phyloP scores from a whole-genome alignment of 2,329 filamentous ascomycete species.

The Colletotrichum navitas region DNA sequence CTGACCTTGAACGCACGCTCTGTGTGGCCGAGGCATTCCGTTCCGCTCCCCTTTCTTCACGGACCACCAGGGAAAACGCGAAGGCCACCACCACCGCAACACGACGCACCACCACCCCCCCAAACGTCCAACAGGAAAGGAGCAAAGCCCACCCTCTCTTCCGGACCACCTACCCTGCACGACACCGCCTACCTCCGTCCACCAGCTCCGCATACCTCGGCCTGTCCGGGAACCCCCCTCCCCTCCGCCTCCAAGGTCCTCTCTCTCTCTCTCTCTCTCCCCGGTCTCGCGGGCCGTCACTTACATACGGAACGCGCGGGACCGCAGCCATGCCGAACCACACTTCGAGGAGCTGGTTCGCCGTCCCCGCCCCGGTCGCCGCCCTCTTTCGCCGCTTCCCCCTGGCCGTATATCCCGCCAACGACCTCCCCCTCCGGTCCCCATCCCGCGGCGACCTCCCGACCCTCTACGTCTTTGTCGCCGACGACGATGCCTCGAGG shows the following conservation, averaged over 20 bases:
- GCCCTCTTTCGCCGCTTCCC: slow-evolving; percentile 88
- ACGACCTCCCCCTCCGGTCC: slow-evolving; percentile 77
- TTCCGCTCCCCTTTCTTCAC: slow-evolving; percentile 11
- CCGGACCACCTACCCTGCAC: not conserved
- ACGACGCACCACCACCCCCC: not conserved
- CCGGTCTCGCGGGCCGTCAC: slow-evolving; percentile 22
- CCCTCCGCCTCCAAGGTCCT: no score
- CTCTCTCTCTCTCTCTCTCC: no score
- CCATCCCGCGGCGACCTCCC: slow-evolving; percentile 58
- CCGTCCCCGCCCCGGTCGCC: slow-evolving; percentile 81
- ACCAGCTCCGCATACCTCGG: slow-evolving; percentile 2
- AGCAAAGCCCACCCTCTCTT: no score
- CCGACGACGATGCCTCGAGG: slow-evolving; percentile 68
- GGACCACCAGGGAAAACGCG: slow-evolving; percentile 16
- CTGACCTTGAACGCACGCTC: no score
- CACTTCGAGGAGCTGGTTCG: slow-evolving; percentile 57
- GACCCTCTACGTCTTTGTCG: slow-evolving; percentile 83
- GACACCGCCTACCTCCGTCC: not conserved
- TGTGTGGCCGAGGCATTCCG: no score
- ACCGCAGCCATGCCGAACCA: slow-evolving; percentile 40
- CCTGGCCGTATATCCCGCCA: slow-evolving; percentile 78
- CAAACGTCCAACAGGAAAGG: no score
- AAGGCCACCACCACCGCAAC: no score
- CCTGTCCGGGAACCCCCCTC: not conserved
- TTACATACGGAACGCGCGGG: slow-evolving; percentile 3